Conservation (phyloP, 345 rosid species). For the Pelargonium nanum region DNA sequence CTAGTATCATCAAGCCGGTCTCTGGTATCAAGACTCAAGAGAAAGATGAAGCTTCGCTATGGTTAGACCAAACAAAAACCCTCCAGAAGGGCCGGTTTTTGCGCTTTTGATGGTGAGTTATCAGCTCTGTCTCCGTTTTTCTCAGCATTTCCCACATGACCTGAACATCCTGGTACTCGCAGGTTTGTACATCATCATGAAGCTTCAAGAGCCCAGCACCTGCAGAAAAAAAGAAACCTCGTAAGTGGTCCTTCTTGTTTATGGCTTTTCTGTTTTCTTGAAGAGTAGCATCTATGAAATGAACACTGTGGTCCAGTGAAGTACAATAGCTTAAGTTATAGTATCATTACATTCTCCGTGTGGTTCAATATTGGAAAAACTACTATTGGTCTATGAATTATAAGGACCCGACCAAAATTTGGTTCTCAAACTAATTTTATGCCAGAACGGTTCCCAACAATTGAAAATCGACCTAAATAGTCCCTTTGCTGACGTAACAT, state of each 20-base stretch:
- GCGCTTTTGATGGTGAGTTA: neutral
- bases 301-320: too few species aligned
- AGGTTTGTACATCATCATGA: conserved; percentile 11
- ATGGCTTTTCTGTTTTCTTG: neutral
- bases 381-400: too few species aligned
- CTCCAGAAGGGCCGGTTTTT: conserved; percentile 13
- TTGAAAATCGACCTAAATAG: too few species aligned
- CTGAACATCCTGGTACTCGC: conserved; percentile 17
- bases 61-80: conserved; percentile 11
- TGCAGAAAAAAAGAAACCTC: neutral
- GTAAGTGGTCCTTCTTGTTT: neutral
- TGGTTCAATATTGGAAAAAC: too few species aligned
- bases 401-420: too few species aligned
- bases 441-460: too few species aligned
- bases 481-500: too few species aligned
- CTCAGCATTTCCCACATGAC: conserved; percentile 20
- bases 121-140: conserved; percentile 11
- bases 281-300: neutral
- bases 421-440: too few species aligned
- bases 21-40: conserved; percentile 9
- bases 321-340: too few species aligned
- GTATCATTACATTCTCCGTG: too few species aligned
- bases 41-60: neutral
- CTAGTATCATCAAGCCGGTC: too few species aligned
- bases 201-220: conserved; percentile 17